A percentile compares a stretch with the other conserved stretches of the same genome.
Evolutionary conservation across 805 yeast genomes (phyloP).

Genomic region (Yamadazyma kitorensis): DNA sequence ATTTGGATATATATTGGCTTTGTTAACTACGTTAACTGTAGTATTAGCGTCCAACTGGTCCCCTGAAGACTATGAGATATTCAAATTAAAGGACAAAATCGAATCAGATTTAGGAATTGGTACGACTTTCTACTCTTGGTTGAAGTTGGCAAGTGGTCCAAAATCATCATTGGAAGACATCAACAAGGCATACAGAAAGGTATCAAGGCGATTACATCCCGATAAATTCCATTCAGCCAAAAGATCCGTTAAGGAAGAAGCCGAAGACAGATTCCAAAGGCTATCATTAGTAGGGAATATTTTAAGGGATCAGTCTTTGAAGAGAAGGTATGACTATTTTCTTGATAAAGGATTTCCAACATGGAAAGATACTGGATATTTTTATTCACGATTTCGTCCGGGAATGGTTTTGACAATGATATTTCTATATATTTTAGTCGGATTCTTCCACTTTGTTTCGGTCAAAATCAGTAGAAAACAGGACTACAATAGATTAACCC

Average conservation of each 20-base stretch:
- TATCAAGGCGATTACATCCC: conserved; percentile 78
- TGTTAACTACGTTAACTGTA: conserved; percentile 6
- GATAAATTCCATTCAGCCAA: conserved; percentile 53
- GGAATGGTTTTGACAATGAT: conserved; percentile 50
- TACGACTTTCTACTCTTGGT: conserved; percentile 66
- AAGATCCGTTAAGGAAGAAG: conserved; percentile 40
- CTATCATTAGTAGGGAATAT: conserved; percentile 75
- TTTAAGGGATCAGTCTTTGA: conserved; percentile 52
- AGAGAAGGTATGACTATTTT: conserved; percentile 80
- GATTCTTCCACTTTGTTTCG: conserved; percentile 57
- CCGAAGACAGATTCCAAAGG: conserved; percentile 72
- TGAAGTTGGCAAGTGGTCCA: conserved; percentile 47
- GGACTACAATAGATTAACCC: conserved; percentile 54
- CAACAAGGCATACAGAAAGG: conserved; percentile 62
- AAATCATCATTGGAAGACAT: conserved; percentile 52
- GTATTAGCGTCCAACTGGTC: conserved; percentile 47
- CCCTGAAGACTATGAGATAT: conserved; percentile 76
- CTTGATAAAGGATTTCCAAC: conserved; percentile 81
- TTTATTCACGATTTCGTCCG: conserved; percentile 67
- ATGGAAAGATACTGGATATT: conserved; percentile 68
- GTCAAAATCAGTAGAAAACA: conserved; percentile 53
- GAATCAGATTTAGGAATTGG: conserved; percentile 59
- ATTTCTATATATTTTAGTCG: conserved; percentile 49
- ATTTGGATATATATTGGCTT: not conserved
- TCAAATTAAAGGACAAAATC: conserved; percentile 64